Evolutionary conservation across 2,329 filamentous ascomycete species (phyloP).

Genomic region (Plectosphaerella cucumerina): DNA sequence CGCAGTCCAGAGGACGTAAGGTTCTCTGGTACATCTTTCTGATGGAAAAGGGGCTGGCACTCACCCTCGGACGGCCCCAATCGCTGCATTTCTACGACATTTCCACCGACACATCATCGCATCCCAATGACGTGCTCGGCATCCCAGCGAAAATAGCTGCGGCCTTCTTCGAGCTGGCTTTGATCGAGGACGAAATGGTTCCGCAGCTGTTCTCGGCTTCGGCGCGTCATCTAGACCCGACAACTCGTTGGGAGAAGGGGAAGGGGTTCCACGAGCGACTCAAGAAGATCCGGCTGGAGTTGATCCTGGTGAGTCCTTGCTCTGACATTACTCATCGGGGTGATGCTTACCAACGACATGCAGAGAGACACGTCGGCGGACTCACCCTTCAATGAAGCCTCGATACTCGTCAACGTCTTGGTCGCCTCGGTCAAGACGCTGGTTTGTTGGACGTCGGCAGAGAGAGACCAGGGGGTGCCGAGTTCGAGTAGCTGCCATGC

Average conservation of each 20-base stretch:
- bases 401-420: background rate
- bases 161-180: slow-evolving; percentile 1
- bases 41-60: slow-evolving; percentile 22
- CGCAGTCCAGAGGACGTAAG: slow-evolving; percentile 5
- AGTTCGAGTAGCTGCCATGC: background rate
- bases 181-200: slow-evolving; percentile 2
- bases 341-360: background rate
- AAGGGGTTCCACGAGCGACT: background rate
- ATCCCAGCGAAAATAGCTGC: slow-evolving; percentile 1
- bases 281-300: background rate
- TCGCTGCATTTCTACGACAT: slow-evolving; percentile 23
- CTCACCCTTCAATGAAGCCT: background rate
- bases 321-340: background rate
- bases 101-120: slow-evolving; percentile 7
- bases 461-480: too few species aligned
- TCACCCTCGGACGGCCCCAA: slow-evolving; percentile 20
- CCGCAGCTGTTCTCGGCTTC: slow-evolving; percentile 2
- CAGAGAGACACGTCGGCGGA: background rate
- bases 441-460: background rate
- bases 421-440: background rate
- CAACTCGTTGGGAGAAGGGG: background rate
- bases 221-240: background rate
- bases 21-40: slow-evolving; percentile 23
- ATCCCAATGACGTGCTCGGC: background rate
- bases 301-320: background rate